phyloP scores from a whole-genome alignment of 2,329 filamentous ascomycete genomes.

The Diplodia scrobiculata region DNA sequence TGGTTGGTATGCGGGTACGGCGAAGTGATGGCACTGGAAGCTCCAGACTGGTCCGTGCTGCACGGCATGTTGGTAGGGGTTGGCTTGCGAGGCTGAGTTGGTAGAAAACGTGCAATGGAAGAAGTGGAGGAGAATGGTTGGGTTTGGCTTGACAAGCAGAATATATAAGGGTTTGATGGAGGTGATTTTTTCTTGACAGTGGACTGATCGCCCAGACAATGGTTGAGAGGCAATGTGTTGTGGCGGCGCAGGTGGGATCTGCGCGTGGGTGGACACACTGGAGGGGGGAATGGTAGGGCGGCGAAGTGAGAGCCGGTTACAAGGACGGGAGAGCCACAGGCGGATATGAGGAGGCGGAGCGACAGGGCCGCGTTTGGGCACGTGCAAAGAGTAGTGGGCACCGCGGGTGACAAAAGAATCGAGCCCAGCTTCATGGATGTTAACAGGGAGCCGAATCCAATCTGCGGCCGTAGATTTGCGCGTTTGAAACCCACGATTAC shows the following conservation, averaged over 20 bases:
- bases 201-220: not conserved
- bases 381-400: slow-evolving; percentile 5
- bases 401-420: no score
- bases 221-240: not conserved
- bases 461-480: no score
- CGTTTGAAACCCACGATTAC: no score
- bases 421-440: no score
- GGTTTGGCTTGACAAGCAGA: not conserved
- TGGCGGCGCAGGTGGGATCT: not conserved
- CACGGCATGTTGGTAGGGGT: slow-evolving; percentile 5
- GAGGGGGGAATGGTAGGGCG: not conserved
- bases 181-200: not conserved
- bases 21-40: slow-evolving; percentile 3
- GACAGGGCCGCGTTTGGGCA: not conserved
- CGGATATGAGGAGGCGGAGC: not conserved
- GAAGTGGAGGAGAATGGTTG: not conserved
- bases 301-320: no score
- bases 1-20: not conserved
- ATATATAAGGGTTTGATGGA: not conserved
- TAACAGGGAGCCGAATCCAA: no score
- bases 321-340: not conserved
- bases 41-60: slow-evolving; percentile 15
- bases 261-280: not conserved
- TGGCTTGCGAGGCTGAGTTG: not conserved
- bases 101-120: not conserved